Conservation (phyloP, 768 basidiomycete species). For the Tylopilus sp. region DNA sequence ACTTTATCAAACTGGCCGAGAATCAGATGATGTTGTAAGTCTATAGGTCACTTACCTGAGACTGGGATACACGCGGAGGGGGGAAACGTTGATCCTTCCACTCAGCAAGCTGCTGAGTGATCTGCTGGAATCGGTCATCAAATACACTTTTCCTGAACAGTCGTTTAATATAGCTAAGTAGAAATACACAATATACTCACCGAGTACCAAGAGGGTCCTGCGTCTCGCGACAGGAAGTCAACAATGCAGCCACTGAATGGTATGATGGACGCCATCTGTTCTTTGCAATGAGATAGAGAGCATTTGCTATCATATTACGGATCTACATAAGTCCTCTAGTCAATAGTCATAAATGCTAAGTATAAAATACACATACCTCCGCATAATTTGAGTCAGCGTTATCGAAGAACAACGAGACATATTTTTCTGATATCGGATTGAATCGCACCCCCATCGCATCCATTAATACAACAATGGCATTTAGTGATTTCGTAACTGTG, state of each 20-base stretch:
- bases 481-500: conserved; percentile 73
- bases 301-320: conserved; percentile 63
- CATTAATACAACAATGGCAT: conserved; percentile 62
- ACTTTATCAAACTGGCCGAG: conserved; percentile 77
- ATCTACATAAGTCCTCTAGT: conserved; percentile 43
- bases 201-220: conserved; percentile 61
- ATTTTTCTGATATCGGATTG: conserved; percentile 61
- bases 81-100: conserved; percentile 78
- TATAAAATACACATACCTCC: conserved; percentile 49
- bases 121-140: conserved; percentile 51
- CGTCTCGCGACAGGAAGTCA: conserved; percentile 49
- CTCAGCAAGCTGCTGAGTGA: conserved; percentile 55
- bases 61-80: conserved; percentile 83
- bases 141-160: conserved; percentile 50
- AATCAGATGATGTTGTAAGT: conserved; percentile 10
- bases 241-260: conserved; percentile 49
- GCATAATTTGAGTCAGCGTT: conserved; percentile 82
- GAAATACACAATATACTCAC: conserved; percentile 30
- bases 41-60: conserved; percentile 45
- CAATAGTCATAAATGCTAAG: neutral
- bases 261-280: conserved; percentile 71
- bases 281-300: conserved; percentile 53
- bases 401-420: conserved; percentile 66
- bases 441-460: conserved; percentile 66
- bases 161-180: neutral